These are phyloP conservation scores for Antrodiella citrinella DNA, from an alignment of 768 basidiomycete genomes.

Conservation along the genomic window DNA sequence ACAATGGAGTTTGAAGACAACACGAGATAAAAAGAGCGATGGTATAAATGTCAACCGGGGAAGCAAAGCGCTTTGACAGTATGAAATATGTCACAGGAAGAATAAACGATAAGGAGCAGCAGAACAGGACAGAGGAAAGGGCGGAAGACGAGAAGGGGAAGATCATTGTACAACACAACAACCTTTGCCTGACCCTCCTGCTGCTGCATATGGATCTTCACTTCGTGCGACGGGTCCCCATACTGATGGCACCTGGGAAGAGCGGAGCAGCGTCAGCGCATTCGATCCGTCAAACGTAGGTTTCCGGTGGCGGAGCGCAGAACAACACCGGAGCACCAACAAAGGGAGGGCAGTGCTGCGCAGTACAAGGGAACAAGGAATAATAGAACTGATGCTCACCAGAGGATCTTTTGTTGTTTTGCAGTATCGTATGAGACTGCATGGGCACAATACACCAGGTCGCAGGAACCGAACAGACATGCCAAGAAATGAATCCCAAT, in stretches of 20 bases:
- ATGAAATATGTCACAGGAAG: conserved; percentile 9
- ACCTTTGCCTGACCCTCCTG: conserved; percentile 26
- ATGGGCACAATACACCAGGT: not conserved
- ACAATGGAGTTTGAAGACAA: too few relatives aligned
- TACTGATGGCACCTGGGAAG: conserved; percentile 73
- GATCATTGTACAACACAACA: conserved; percentile 24
- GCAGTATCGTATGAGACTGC: conserved; percentile 88
- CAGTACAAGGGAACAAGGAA: not conserved
- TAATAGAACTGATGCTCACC: conserved; percentile 36
- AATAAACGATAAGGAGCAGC: not conserved
- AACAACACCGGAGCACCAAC: too few relatives aligned
- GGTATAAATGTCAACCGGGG: conserved; percentile 12
- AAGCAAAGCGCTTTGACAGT: conserved; percentile 9
- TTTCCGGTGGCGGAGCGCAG: too few relatives aligned
- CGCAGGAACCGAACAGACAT: conserved; percentile 1
- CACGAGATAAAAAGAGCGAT: conserved; percentile 16
- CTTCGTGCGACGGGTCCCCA: conserved; percentile 89
- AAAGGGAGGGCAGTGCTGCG: not conserved
- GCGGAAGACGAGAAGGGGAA: conserved; percentile 2
- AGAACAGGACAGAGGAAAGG: not conserved
- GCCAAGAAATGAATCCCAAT: not conserved
- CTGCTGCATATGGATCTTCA: conserved; percentile 90
- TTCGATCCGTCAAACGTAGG: too few relatives aligned
- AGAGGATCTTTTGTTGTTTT: conserved; percentile 88
- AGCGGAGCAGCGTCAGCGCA: not conserved